Evolutionary conservation across 768 basidiomycete genomes (phyloP), one percentile per base, ranked within the genome.

Genomic region (Macrocybe gigantea): DNA sequence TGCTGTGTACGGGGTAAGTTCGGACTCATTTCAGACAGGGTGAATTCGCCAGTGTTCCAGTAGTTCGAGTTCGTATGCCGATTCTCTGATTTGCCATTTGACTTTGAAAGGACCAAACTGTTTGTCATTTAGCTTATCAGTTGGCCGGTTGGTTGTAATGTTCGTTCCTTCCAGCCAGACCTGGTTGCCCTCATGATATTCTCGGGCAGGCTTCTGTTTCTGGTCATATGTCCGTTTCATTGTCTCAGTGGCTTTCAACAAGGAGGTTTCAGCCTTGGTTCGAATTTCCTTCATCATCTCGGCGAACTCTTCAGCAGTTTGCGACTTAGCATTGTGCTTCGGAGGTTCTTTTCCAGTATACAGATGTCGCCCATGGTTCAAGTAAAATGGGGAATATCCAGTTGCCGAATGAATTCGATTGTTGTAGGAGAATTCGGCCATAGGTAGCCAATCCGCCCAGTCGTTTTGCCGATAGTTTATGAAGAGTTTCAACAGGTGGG

Each of bases 351-450:
- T 44, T 5, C 42, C 48, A 12, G 58, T 44, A 33, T 48, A 42
- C 0, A 58, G 61, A 36, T 63, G 50, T 29, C 53, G 62, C 10
- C 64, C 59, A 40, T 55, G 50, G 48, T 63, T 62, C 0, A 55
- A 35, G 29, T 53, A 63, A 51, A 65, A 64, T 1, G 60, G 64
- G 6, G 63, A 53, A 9, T 56, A 38, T 2, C 53, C 51, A 29
- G 59, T 65, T 8, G 63, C 50, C 8, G 58, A 37, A 35, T 56
- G 50, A 8, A 53, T 33, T 13, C 58, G 38, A 38, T 60, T 60
- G 48, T 66, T 66, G 52, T 61, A 63, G 6, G 59, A 52, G 40
- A 65, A 67, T 45, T 67, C 63, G 2, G 62, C 60, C 11, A 55
- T 48, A 13, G 60, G 49, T 1, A 67, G 47, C 35, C 55, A 56